Conservation (phyloP, 306 rosid genomes). For the Gastrolobium bilobum region DNA sequence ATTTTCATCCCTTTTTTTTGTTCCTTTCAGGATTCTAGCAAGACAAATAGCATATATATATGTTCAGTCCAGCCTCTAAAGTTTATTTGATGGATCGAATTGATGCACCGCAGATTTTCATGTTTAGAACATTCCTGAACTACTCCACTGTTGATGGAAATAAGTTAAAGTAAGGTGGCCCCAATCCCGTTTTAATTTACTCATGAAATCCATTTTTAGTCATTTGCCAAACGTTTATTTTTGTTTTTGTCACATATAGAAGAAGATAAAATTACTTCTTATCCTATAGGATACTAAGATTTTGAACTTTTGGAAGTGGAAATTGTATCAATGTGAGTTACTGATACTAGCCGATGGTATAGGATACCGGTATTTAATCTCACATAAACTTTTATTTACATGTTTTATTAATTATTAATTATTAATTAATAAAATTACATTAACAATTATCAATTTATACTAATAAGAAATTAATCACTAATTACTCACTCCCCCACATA, state of each 20-base stretch:
- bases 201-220: slow-evolving; percentile 8
- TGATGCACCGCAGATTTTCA: slow-evolving; percentile 16
- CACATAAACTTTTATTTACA: too few species aligned
- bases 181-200: slow-evolving; percentile 3
- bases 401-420: too few species aligned
- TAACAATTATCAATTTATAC: too few species aligned
- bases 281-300: background rate
- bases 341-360: background rate
- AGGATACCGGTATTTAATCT: too few species aligned
- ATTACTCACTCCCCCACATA: too few species aligned
- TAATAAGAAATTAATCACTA: too few species aligned
- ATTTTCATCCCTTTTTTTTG: background rate
- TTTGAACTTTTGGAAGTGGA: background rate
- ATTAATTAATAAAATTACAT: too few species aligned
- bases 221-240: slow-evolving; percentile 6
- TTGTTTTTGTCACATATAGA: background rate
- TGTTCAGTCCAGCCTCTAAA: slow-evolving; percentile 39
- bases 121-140: slow-evolving; percentile 34
- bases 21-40: slow-evolving; percentile 15
- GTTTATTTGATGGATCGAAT: slow-evolving; percentile 39
- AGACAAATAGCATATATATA: slow-evolving; percentile 47
- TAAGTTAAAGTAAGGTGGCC: slow-evolving; percentile 35
- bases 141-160: slow-evolving; percentile 19
- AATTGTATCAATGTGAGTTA: background rate
- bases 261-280: slow-evolving; percentile 2